Evolutionary conservation across 805 yeast species (phyloP), one percentile per base, ranked within the genome.

Genomic region (Yamadazyma tumulicola): DNA sequence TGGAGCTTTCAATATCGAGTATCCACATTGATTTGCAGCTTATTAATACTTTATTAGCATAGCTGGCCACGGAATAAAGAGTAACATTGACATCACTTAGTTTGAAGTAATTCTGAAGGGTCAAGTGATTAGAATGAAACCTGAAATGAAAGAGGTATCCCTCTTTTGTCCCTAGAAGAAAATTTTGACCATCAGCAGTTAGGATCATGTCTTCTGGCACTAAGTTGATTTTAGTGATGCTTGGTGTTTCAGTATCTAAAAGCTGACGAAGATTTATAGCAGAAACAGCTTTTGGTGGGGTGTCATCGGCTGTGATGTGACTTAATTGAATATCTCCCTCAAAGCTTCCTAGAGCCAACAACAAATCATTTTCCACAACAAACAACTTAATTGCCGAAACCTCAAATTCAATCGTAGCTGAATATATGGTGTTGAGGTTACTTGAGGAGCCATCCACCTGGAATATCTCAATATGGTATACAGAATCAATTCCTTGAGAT

Each of bases 1-100:
- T 30, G 5, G 59, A 50, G 1, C 47, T 53, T 32, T 54, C 48
- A 7, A 49, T 39, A 37, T 64, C 56, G 22, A 65, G 36, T 13
- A 63, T 38, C 67, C 68, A 67, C 1, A 62, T 32, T 13, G 51
- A 48, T 13, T 56, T 54, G 22, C 61, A 51, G 14, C 41, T 35
- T 1, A 52, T 50, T 20, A 60, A 47, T 4, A 47, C 34, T 5
- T 57, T 35, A n/a, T 48, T 43, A 1, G 19, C 9, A 19, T 6
- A 9, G 17, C 20, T n/a, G 3, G 38, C 33, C 19, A 47, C 29
- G 3, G 33, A 20, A 21, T 40, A 29, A 14, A 59, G 43, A n/a
- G 32, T 38, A 2, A 64, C 47, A 3, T 59, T 55, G 7, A 53
- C 45, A 9, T 52, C 55, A 12, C 65, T 55, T 6, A 66, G 33